Evolutionary conservation across 139 green algal species (phyloP).

Genomic region (Tetradesmus lagerheimii): DNA sequence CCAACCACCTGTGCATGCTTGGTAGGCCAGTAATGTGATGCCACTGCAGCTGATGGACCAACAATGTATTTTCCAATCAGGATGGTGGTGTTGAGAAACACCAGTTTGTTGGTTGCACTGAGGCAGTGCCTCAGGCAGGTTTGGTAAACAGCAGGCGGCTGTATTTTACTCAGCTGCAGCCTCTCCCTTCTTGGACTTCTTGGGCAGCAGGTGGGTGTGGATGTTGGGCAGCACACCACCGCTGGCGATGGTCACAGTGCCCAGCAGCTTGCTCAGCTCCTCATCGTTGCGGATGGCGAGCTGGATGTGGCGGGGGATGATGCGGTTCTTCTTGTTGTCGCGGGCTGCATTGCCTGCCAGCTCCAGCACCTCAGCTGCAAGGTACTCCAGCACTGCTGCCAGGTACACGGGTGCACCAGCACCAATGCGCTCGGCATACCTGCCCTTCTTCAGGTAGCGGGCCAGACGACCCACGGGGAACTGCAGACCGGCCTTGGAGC

Average conservation of each 20-base stretch:
- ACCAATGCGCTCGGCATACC: conserved; percentile 73
- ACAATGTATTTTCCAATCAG: too few species aligned
- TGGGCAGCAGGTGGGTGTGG: conserved; percentile 82
- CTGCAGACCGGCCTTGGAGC: conserved; percentile 90
- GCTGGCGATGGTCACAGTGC: conserved; percentile 76
- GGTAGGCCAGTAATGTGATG: too few species aligned
- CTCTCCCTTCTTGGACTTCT: conserved; percentile 79
- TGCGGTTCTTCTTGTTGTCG: conserved; percentile 96
- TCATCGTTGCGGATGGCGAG: conserved; percentile 94
- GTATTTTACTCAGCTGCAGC: neutral
- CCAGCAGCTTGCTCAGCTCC: conserved; percentile 93
- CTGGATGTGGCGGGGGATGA: conserved; percentile 90
- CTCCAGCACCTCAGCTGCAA: conserved; percentile 82
- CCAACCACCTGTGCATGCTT: too few species aligned
- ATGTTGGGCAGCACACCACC: conserved; percentile 91
- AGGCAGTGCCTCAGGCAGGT: too few species aligned
- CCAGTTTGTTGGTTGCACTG: too few species aligned
- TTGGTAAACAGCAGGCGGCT: too few species aligned
- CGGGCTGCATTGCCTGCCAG: conserved; percentile 87
- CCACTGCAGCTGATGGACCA: too few species aligned
- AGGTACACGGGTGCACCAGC: conserved; percentile 75
- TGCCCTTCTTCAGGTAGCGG: conserved; percentile 87
- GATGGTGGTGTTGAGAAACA: too few species aligned
- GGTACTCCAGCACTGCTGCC: conserved; percentile 75
- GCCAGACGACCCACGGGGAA: conserved; percentile 89